A percentile compares a stretch with the other conserved stretches of the same genome.
These are phyloP conservation scores for Rhynchospora breviuscula DNA, from an alignment of 176 grass and related monocot genomes.

Conservation along the genomic window DNA sequence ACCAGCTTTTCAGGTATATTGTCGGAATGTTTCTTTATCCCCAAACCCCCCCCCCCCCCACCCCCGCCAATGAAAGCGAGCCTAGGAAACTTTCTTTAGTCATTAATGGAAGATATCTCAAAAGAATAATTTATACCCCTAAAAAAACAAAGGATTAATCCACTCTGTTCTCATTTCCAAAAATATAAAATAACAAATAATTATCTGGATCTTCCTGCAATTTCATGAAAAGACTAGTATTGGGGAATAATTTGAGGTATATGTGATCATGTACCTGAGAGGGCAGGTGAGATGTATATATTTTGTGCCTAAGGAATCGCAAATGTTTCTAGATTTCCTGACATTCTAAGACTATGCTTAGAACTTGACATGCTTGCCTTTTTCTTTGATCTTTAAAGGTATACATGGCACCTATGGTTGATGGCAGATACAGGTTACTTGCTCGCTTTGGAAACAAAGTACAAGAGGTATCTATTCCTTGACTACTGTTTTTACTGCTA, in stretches of 20 bases:
- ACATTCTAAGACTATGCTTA: not conserved
- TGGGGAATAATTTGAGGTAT: not conserved
- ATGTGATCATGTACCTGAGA: not conserved
- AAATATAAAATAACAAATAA: not conserved
- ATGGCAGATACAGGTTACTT: constrained; percentile 70
- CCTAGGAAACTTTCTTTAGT: too few species aligned
- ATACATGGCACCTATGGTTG: constrained; percentile 79
- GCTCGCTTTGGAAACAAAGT: constrained; percentile 82
- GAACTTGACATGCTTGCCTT: not conserved
- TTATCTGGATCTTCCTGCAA: not conserved
- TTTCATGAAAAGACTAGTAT: not conserved
- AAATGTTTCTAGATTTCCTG: not conserved
- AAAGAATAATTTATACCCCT: not conserved
- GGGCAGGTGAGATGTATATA: not conserved
- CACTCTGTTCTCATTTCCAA: not conserved
- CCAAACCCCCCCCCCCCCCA: too few species aligned
- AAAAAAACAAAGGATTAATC: not conserved
- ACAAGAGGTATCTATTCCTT: constrained; percentile 59
- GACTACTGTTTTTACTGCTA: not conserved
- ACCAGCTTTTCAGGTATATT: constrained; percentile 80
- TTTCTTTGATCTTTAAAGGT: constrained; percentile 42
- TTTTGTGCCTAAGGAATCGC: not conserved
- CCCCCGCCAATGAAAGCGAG: too few species aligned
- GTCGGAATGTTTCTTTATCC: not conserved
- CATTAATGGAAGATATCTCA: not conserved